phyloP scores from a whole-genome alignment of 345 rosid genomes.

The Hibiscus syriacus region DNA sequence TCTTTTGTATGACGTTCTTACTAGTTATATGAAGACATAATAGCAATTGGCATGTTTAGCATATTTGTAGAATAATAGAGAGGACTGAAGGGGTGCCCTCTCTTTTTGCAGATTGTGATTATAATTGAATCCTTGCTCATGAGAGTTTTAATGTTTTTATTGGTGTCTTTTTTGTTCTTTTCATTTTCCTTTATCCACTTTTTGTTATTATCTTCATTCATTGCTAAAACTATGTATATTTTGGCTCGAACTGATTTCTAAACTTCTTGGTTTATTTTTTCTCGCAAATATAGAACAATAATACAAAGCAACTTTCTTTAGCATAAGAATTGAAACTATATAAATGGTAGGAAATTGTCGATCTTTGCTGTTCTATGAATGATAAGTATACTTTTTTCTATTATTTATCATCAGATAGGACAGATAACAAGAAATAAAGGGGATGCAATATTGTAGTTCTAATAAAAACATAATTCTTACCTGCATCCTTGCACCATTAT shows the following conservation, averaged over 20 bases:
- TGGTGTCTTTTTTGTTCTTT: no score
- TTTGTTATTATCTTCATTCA: no score
- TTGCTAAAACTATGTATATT: no score
- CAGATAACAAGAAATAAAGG: background rate
- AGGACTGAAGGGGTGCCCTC: background rate
- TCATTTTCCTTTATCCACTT: background rate
- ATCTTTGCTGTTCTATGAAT: background rate
- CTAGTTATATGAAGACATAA: background rate
- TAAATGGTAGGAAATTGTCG: background rate
- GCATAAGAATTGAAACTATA: background rate
- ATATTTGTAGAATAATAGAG: background rate
- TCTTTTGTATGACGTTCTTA: background rate
- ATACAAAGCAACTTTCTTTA: background rate
- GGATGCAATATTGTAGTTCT: background rate
- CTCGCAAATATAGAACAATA: background rate
- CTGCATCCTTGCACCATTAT: background rate
- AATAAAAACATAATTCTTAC: background rate
- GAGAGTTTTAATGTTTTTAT: no score
- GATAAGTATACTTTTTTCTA: background rate
- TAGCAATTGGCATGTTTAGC: background rate
- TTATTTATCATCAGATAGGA: background rate
- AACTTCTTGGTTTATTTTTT: no score
- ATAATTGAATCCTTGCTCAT: background rate
- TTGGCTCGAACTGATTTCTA: no score
- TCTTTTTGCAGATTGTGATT: background rate